Base-by-base conservation (phyloP, 106 monocot genomes). In the Iris macrosiphon region DNA sequence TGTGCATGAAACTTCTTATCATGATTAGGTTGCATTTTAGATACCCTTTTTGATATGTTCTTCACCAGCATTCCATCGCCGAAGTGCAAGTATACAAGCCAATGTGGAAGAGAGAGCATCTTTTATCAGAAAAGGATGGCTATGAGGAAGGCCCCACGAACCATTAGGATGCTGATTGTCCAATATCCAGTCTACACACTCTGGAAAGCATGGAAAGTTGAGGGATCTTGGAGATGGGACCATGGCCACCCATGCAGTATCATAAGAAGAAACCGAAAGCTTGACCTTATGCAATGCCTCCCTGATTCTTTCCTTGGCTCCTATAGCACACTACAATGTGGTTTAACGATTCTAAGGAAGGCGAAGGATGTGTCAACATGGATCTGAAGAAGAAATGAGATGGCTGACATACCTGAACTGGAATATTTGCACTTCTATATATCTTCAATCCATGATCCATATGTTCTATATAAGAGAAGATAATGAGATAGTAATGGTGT, bases 161-260 rank as follows among this genome's bases (percentile, higher is more conserved):
- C 90, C 96, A 75, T 96, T 75, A 50, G 23, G 32, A 44, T 72
- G 61, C 60, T 94, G 93, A 64, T 84, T 98, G 41, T 80, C 69
- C 34, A 87, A 27, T 55, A 98, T 78, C 96, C 90, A 98, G 15
- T 98, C 67, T 31, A 98, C 9, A 52, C 82, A 90, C 24, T 82
- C 51, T 22, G 85, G 90, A 48, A 98, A 98, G 72, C 65, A 90
- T 61, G 96, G 90, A 68, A 20, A n/a, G 33, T 64, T 16, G 40
- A 55, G 52, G 40, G 64, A 83, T 14, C 31, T 55, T 23, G 63
- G 67, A 33, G 80, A 74, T 17, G 90, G 82, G 14, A 98, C 96
- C 89, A 98, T 90, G 3, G 96, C 86, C 12, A 90, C 78, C 86
- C 96, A 98, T 54, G 96, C 90, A 21, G 85, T 90, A 44, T 90